Conservation (phyloP, 495 filamentous ascomycete genomes). For the Aspergillus diversus region DNA sequence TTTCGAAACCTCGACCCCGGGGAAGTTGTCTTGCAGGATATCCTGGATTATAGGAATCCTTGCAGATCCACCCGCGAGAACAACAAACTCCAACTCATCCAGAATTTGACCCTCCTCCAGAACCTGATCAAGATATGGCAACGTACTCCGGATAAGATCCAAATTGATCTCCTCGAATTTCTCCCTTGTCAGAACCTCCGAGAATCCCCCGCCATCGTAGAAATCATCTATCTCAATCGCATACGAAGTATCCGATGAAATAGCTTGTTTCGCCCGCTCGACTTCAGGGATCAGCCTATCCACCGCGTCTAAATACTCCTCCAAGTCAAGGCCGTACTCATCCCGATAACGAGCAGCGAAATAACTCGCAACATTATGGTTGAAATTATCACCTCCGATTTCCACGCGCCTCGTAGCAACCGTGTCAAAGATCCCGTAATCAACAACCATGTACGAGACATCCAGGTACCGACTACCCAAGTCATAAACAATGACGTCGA, state of each 20-base stretch:
- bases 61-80: not conserved
- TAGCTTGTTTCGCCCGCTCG: slow-evolving; percentile 1
- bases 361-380: not conserved
- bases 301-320: not conserved
- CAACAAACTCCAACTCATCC: not conserved
- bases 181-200: not conserved
- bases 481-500: not conserved
- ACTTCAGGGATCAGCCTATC: not conserved
- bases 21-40: not conserved
- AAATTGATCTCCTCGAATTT: not conserved
- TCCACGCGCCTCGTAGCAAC: not conserved
- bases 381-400: not conserved
- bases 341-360: not conserved
- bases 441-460: not conserved
- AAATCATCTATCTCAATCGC: not conserved
- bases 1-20: not conserved
- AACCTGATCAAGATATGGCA: not conserved
- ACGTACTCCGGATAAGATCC: not conserved
- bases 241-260: not conserved
- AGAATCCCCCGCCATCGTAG: not conserved
- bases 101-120: not conserved
- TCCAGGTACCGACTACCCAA: not conserved
- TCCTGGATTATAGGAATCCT: not conserved
- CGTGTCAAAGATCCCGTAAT: not conserved
- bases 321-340: not conserved